Percentiles rank a stretch among this genome's conserved stretches.
phyloP scores from a whole-genome alignment of 2,329 filamentous ascomycete species.

The Chaetothyriales sp. region DNA sequence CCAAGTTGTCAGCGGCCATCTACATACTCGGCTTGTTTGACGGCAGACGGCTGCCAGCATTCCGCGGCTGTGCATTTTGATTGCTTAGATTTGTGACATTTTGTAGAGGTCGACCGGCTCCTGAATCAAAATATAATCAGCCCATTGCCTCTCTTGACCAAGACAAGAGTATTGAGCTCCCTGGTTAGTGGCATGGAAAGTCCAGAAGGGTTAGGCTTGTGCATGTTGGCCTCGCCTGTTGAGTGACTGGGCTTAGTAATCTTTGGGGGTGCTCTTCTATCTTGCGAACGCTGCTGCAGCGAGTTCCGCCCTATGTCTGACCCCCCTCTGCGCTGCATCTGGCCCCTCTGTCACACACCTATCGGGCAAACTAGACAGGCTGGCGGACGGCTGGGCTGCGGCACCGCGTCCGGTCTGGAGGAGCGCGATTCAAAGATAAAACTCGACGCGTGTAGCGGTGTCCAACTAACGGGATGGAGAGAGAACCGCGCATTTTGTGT shows the following conservation, averaged over 20 bases:
- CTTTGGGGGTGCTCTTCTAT: neutral
- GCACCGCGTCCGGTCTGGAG: too few relatives aligned
- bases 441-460: neutral
- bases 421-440: neutral
- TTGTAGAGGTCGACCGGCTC: conserved; percentile 13
- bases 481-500: neutral
- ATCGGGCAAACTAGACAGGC: neutral
- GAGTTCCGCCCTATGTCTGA: too few relatives aligned
- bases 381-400: too few relatives aligned
- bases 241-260: neutral
- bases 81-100: conserved; percentile 12
- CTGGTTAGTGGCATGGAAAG: neutral
- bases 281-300: neutral
- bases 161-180: neutral
- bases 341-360: neutral
- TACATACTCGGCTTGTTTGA: conserved; percentile 14
- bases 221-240: neutral
- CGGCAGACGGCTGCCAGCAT: conserved; percentile 10
- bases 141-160: neutral
- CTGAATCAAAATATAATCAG: conserved; percentile 6
- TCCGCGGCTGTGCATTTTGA: conserved; percentile 12
- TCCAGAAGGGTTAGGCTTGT: neutral
- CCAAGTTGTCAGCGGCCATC: neutral
- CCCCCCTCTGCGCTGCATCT: neutral
- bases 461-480: neutral